Conservation (phyloP, 2,329 filamentous ascomycete species). For the Fusarium miscanthi region DNA sequence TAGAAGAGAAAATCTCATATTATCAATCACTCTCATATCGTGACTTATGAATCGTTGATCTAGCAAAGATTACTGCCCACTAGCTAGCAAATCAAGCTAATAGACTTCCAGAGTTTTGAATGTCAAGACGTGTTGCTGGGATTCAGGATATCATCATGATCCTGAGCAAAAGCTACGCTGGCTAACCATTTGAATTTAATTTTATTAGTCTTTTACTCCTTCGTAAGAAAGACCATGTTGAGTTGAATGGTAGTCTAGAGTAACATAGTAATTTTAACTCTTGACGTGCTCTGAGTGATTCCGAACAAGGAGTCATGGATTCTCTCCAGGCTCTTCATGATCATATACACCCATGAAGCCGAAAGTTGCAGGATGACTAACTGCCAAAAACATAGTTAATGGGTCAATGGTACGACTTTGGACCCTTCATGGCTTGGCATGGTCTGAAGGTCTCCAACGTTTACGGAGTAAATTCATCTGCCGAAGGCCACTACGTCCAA, state of each 20-base stretch:
- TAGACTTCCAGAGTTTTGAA: fast-evolving
- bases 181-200: neutral
- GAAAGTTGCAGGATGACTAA: neutral
- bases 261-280: fast-evolving
- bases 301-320: neutral
- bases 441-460: conserved; percentile 35
- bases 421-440: conserved; percentile 6
- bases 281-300: fast-evolving
- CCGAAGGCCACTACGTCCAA: neutral
- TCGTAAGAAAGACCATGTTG: fast-evolving
- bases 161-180: fast-evolving
- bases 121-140: neutral
- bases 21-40: neutral
- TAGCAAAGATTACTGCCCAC: fast-evolving
- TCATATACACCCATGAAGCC: neutral
- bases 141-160: too few relatives aligned
- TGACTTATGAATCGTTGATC: too few relatives aligned
- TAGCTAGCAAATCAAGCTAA: too few relatives aligned
- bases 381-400: neutral
- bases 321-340: conserved; percentile 51
- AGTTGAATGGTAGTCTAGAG: fast-evolving
- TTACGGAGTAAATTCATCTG: neutral
- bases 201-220: fast-evolving
- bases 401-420: conserved; percentile 16
- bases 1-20: neutral